These are phyloP conservation scores for Saccharomycopsis javanensis DNA, from an alignment of 805 yeast genomes.

Conservation along the genomic window DNA sequence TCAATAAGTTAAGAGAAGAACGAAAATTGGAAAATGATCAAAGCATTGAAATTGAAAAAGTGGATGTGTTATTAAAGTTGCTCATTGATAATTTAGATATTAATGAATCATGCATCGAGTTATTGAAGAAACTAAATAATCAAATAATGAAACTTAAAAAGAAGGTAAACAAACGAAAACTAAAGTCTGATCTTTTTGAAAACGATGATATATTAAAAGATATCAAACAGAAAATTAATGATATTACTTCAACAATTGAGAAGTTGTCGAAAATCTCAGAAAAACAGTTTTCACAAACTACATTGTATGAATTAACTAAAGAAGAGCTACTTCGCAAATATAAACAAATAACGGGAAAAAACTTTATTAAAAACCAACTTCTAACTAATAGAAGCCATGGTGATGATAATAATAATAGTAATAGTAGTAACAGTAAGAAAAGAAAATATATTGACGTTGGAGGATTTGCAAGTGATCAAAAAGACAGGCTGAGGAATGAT, in stretches of 20 bases:
- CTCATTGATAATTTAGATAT: conserved; percentile 43
- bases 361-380: conserved; percentile 21
- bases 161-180: conserved; percentile 9
- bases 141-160: conserved; percentile 21
- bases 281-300: conserved; percentile 14
- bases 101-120: conserved; percentile 52
- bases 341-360: conserved; percentile 34
- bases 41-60: conserved; percentile 21
- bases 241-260: conserved; percentile 42
- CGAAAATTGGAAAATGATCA: conserved; percentile 13
- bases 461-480: background rate
- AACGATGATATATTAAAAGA: conserved; percentile 18
- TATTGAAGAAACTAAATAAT: conserved; percentile 33
- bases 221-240: conserved; percentile 26
- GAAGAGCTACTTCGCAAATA: conserved; percentile 46
- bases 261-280: conserved; percentile 33
- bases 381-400: conserved; percentile 9
- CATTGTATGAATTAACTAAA: conserved; percentile 43
- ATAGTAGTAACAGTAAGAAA: background rate
- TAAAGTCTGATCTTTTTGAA: conserved; percentile 15
- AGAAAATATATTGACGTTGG: conserved; percentile 12
- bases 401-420: conserved; percentile 7
- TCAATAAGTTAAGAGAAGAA: conserved; percentile 27
- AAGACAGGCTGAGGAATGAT: conserved; percentile 12
- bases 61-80: conserved; percentile 23